phyloP scores from a whole-genome alignment of 2,329 filamentous ascomycete genomes.

The Alternaria sp. region DNA sequence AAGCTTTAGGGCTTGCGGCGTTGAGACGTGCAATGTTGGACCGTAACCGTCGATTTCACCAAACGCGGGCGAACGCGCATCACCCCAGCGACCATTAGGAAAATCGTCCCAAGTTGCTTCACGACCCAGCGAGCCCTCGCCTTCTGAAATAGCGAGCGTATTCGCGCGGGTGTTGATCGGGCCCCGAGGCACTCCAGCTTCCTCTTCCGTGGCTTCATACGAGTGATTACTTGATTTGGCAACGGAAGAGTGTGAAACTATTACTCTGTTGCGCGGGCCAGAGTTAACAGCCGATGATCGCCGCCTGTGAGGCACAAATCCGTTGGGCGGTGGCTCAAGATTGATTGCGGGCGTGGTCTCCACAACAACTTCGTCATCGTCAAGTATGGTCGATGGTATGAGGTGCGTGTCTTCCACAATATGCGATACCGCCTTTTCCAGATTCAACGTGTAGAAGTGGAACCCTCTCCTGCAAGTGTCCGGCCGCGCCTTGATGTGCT shows the following conservation, averaged over 20 bases:
- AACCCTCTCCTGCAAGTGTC: conserved; percentile 68
- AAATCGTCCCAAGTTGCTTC: conserved; percentile 99
- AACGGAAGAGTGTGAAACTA: conserved; percentile 71
- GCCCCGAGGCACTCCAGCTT: conserved; percentile 78
- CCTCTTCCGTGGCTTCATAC: conserved; percentile 74
- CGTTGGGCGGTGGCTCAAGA: conserved; percentile 42
- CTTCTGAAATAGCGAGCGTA: conserved; percentile 92
- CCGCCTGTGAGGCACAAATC: conserved; percentile 55
- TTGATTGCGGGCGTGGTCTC: conserved; percentile 56
- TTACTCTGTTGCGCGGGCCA: conserved; percentile 85
- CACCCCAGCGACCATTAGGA: conserved; percentile 94
- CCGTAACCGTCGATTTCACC: conserved; percentile 99
- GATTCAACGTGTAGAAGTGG: conserved; percentile 96
- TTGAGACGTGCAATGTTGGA: conserved; percentile 89
- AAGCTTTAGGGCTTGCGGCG: conserved; percentile 80
- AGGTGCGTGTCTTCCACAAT: conserved; percentile 86
- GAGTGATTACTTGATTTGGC: conserved; percentile 60
- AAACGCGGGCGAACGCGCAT: conserved; percentile 84
- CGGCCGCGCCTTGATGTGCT: conserved; percentile 74
- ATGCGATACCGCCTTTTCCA: conserved; percentile 95
- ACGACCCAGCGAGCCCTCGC: conserved; percentile 84
- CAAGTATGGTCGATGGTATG: conserved; percentile 66
- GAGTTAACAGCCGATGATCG: conserved; percentile 82
- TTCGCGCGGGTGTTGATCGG: conserved; percentile 79
- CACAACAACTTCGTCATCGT: conserved; percentile 58